Base-by-base conservation (phyloP, 2,329 filamentous ascomycete genomes). In the Dothiorella sarmentorum region DNA sequence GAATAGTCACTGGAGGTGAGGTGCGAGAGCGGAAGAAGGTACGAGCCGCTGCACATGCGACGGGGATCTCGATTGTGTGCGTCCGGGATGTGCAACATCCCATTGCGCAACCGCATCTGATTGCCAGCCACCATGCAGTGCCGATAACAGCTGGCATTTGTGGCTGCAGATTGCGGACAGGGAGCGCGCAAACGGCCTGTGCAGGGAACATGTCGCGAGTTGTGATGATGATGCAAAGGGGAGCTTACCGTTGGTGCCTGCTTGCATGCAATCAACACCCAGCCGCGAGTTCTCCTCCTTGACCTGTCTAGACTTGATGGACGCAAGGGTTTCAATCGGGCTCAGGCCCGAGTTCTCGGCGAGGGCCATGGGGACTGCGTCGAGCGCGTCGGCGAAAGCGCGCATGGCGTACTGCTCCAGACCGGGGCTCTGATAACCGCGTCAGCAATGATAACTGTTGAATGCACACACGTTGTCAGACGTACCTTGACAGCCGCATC, bases 361-460 rank as follows among this genome's bases (percentile, higher is more conserved):
- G 61, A 99, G 82, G 2, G 94, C 91, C 91, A 99, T 94, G 31
- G 94, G 94, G 1, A 99, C 83, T 1, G 90, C 83, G 74, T 99
- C 94, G 33, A 99, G 85, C 4, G 94, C 95, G 75, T 97, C 93
- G 61, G 94, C 85, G 72, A 99, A 99, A 22, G 94, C 94, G 62
- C 94, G 90, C 93, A 99, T 99, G 64, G 93, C 92, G 75, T 99
- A 99, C 77, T 99, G 94, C 78, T 97, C 93, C 37, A 99, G 85
- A n/a, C 94, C 94, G 22, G 92, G 90, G 55, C 91, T 96, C 86
- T 85, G 71, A 40, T 38, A 31, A 27, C 24, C 15, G 53, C n/a
- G 58, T 60, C 52, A 58, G 53, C 38, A 29, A 29, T 38, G 13
- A 59, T 20, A 51, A 40, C 17, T 33, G 10, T 35, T 45, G 29